Conservation (phyloP, 179 eudicot species). For the Amaranthus tricolor region DNA sequence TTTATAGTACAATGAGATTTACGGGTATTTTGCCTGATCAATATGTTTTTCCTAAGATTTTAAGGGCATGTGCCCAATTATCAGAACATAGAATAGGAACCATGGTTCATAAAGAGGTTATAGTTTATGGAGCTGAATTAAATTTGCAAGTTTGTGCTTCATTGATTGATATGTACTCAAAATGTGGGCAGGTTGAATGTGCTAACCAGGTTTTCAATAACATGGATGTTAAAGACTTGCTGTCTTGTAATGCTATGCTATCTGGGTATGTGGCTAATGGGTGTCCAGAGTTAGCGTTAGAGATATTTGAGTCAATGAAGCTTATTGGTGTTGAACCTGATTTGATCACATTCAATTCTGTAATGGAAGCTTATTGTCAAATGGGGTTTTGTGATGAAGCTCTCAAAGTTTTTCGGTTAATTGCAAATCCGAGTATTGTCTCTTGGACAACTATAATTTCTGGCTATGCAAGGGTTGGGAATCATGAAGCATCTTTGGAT, state of each 20-base stretch:
- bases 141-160: conserved; percentile 40
- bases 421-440: conserved; percentile 45
- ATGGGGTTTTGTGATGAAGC: conserved; percentile 54
- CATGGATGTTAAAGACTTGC: conserved; percentile 40
- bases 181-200: conserved; percentile 34
- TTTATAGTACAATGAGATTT: conserved; percentile 39
- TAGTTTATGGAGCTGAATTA: conserved; percentile 38
- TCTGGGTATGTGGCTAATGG: conserved; percentile 48
- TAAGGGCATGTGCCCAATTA: conserved; percentile 42
- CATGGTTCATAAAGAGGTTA: conserved; percentile 49
- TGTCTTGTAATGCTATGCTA: conserved; percentile 56
- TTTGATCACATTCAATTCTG: conserved; percentile 45
- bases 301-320: conserved; percentile 35
- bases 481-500: conserved; percentile 34
- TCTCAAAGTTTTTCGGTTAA: conserved; percentile 34
- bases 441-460: conserved; percentile 64
- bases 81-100: conserved; percentile 22
- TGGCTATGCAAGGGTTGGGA: conserved; percentile 45
- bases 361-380: conserved; percentile 55
- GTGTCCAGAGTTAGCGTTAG: conserved; percentile 33
- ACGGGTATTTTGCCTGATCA: conserved; percentile 39
- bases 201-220: conserved; percentile 41
- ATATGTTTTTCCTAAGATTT: conserved; percentile 51
- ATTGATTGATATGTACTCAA: conserved; percentile 61
- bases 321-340: conserved; percentile 43